Evolutionary conservation across 371 early-diverging fungal genomes (phyloP).

Genomic region (Basidiobolus meristosporus): DNA sequence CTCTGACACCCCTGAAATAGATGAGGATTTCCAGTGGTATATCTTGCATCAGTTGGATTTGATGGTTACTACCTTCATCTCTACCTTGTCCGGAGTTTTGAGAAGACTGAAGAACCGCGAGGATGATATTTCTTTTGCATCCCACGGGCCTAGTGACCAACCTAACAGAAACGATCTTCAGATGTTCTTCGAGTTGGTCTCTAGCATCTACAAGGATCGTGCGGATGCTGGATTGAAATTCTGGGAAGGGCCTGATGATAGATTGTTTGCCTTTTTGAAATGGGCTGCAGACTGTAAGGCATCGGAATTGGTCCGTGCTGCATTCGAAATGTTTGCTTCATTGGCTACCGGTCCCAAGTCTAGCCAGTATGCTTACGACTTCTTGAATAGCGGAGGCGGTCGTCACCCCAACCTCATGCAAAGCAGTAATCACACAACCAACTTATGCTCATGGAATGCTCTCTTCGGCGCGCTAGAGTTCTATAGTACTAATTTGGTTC

Average conservation of each 20-base stretch:
- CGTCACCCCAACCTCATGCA: too few species aligned
- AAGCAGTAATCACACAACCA: too few species aligned
- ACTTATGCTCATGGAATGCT: too few species aligned
- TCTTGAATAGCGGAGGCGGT: too few species aligned
- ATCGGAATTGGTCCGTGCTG: slow-evolving; percentile 24
- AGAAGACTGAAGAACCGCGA: slow-evolving; percentile 9
- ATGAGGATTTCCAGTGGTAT: slow-evolving; percentile 22
- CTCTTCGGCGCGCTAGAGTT: too few species aligned
- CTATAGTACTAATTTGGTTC: too few species aligned
- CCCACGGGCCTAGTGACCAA: too few species aligned
- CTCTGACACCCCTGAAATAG: slow-evolving; percentile 9
- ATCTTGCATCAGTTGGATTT: slow-evolving; percentile 24
- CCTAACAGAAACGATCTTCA: slow-evolving; percentile 39
- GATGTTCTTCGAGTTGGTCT: slow-evolving; percentile 39
- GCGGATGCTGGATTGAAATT: slow-evolving; percentile 56
- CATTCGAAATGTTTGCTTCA: slow-evolving; percentile 53
- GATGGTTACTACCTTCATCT: slow-evolving; percentile 20
- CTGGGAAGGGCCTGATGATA: slow-evolving; percentile 42
- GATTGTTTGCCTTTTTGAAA: slow-evolving; percentile 45
- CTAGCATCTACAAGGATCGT: slow-evolving; percentile 43
- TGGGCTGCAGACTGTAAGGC: slow-evolving; percentile 42
- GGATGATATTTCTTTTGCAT: too few species aligned
- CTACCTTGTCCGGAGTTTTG: slow-evolving; percentile 19
- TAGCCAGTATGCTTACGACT: slow-evolving; percentile 34
- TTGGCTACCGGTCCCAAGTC: slow-evolving; percentile 41